These are phyloP conservation scores for Podila clonocystis DNA, from an alignment of 192 early-diverging fungal species.

Conservation along the genomic window DNA sequence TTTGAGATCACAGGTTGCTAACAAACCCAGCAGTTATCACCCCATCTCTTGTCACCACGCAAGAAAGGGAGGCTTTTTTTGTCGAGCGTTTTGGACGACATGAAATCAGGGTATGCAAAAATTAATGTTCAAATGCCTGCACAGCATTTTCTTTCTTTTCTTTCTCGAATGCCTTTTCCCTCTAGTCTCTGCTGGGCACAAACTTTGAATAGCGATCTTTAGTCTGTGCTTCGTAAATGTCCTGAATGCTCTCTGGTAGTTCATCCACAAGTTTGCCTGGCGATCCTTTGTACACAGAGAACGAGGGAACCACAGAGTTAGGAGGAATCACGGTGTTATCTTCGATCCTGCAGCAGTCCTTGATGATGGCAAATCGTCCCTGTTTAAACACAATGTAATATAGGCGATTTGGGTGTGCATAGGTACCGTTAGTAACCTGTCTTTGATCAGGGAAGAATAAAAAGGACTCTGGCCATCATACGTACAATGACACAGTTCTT, in stretches of 20 bases:
- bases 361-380: conserved; percentile 96
- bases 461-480: neutral
- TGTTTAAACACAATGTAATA: conserved; percentile 22
- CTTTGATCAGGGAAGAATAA: too few relatives aligned
- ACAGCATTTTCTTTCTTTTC: too few relatives aligned
- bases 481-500: conserved; percentile 94
- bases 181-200: conserved; percentile 52
- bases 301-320: conserved; percentile 91
- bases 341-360: conserved; percentile 90
- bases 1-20: too few relatives aligned
- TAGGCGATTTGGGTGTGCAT: neutral
- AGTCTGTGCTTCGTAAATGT: conserved; percentile 77
- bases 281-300: conserved; percentile 88
- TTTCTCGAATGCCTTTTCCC: too few relatives aligned
- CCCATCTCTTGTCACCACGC: too few relatives aligned
- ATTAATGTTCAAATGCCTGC: too few relatives aligned
- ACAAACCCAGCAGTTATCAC: too few relatives aligned
- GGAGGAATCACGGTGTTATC: conserved; percentile 93
- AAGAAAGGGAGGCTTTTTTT: too few relatives aligned
- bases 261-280: conserved; percentile 84
- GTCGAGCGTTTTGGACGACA: too few relatives aligned
- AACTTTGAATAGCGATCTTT: conserved; percentile 86
- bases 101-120: too few relatives aligned
- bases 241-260: conserved; percentile 89
- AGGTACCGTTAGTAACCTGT: neutral